These are phyloP conservation scores for Chaetomium sp. DNA, from an alignment of 2,329 filamentous ascomycete genomes.

Conservation along the genomic window DNA sequence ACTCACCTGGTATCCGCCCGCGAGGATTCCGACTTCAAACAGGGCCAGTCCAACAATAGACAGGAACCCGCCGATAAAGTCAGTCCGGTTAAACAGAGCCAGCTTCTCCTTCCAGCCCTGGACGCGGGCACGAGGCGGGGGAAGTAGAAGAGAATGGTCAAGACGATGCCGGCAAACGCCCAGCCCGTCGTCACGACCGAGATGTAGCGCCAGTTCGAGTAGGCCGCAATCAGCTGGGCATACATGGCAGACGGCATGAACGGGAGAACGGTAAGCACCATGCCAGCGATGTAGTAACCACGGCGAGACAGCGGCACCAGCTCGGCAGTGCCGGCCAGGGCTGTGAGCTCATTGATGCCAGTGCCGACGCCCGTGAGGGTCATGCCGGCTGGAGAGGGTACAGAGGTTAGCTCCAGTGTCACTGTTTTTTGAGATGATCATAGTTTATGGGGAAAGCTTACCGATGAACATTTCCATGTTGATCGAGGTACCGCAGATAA, in stretches of 20 bases:
- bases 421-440: neutral
- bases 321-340: constrained; percentile 68
- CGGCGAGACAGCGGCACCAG: constrained; percentile 66
- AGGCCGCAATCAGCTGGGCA: constrained; percentile 54
- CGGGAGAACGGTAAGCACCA: constrained; percentile 64
- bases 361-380: constrained; percentile 64
- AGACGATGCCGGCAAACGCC: constrained; percentile 53
- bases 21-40: constrained; percentile 53
- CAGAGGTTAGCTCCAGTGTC: neutral
- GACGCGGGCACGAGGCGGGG: constrained; percentile 50
- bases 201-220: constrained; percentile 57
- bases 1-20: constrained; percentile 42
- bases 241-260: constrained; percentile 65
- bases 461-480: constrained; percentile 64
- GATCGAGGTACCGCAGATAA: constrained; percentile 59
- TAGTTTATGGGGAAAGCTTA: constrained; percentile 34
- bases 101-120: constrained; percentile 44
- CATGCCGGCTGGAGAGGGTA: constrained; percentile 46
- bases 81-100: constrained; percentile 49
- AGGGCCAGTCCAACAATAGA: constrained; percentile 52
- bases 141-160: constrained; percentile 56
- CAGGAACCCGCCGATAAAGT: constrained; percentile 54
- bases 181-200: constrained; percentile 56
- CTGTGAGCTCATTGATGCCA: constrained; percentile 68
- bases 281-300: constrained; percentile 61